Evolutionary conservation across 2,329 filamentous ascomycete genomes (phyloP).

Genomic region (Didymella glomerata): DNA sequence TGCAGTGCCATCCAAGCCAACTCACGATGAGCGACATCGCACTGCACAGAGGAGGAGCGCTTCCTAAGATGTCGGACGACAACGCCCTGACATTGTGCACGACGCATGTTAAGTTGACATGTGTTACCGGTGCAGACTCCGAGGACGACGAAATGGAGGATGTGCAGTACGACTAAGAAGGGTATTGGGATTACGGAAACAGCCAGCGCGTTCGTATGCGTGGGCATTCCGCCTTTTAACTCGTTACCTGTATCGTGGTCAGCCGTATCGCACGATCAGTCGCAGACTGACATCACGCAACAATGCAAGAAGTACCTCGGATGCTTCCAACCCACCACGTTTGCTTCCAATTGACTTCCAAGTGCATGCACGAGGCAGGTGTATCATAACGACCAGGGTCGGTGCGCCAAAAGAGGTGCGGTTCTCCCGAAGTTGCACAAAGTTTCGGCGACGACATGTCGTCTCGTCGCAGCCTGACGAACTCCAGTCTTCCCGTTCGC

Average conservation of each 20-base stretch:
- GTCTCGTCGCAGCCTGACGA: constrained; percentile 5
- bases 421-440: constrained; percentile 16
- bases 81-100: constrained; percentile 6
- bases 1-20: constrained; percentile 23
- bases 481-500: neutral
- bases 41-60: constrained; percentile 5
- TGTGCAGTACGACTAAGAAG: constrained; percentile 8
- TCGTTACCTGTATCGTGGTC: neutral
- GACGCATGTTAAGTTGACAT: constrained; percentile 7
- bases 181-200: neutral
- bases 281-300: neutral
- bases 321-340: neutral
- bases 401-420: constrained; percentile 1
- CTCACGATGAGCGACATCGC: constrained; percentile 11
- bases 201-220: neutral
- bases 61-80: constrained; percentile 9
- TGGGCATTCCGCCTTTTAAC: neutral
- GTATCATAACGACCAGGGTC: constrained; percentile 4
- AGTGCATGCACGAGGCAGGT: constrained; percentile 14
- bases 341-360: neutral
- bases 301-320: neutral
- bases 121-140: neutral
- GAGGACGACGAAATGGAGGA: constrained; percentile 16
- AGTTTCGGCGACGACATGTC: constrained; percentile 18
- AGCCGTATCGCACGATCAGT: constrained; percentile 3